phyloP scores from a whole-genome alignment of 352 stramenopile genomes.

The Globisporangium echinulatum region DNA sequence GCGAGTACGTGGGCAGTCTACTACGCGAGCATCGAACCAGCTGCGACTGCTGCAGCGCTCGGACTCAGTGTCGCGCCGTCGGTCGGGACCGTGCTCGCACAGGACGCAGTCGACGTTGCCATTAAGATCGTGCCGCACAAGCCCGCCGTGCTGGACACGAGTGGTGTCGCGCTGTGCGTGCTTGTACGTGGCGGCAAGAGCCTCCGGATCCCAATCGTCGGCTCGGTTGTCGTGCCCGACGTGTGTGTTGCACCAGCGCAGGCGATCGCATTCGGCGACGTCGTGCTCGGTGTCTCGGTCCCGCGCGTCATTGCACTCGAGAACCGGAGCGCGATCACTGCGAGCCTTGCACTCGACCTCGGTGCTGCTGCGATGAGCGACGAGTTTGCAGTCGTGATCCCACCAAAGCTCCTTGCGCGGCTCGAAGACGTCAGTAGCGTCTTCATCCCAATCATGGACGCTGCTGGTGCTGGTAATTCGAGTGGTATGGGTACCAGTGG shows the following conservation, averaged over 20 bases:
- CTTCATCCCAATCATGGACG: conserved; percentile 54
- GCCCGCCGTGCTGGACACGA: conserved; percentile 35
- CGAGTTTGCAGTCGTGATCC: conserved; percentile 67
- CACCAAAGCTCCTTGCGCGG: conserved; percentile 34
- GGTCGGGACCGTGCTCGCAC: conserved; percentile 31
- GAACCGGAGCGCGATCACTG: conserved; percentile 78
- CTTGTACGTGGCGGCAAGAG: conserved; percentile 72
- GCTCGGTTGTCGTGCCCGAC: conserved; percentile 72
- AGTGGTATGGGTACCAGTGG: background rate
- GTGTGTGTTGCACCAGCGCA: conserved; percentile 44
- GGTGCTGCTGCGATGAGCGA: conserved; percentile 21
- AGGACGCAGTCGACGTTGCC: conserved; percentile 48
- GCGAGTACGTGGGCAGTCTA: conserved; percentile 19
- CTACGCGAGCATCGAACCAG: conserved; percentile 57
- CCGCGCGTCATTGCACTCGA: conserved; percentile 56
- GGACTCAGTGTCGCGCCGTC: conserved; percentile 39
- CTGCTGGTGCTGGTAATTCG: background rate
- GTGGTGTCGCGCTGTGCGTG: conserved; percentile 30
- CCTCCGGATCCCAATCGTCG: conserved; percentile 54
- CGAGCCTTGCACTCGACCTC: conserved; percentile 77
- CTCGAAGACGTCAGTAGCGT: conserved; percentile 78
- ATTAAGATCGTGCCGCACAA: conserved; percentile 54
- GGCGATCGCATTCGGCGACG: conserved; percentile 67
- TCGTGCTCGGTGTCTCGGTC: conserved; percentile 72
- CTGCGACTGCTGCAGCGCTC: conserved; percentile 21